Percentiles rank a stretch among this genome's conserved stretches.
phyloP scores from a whole-genome alignment of 1,139 yeast genomes.

The Yamadazyma siamensis region DNA sequence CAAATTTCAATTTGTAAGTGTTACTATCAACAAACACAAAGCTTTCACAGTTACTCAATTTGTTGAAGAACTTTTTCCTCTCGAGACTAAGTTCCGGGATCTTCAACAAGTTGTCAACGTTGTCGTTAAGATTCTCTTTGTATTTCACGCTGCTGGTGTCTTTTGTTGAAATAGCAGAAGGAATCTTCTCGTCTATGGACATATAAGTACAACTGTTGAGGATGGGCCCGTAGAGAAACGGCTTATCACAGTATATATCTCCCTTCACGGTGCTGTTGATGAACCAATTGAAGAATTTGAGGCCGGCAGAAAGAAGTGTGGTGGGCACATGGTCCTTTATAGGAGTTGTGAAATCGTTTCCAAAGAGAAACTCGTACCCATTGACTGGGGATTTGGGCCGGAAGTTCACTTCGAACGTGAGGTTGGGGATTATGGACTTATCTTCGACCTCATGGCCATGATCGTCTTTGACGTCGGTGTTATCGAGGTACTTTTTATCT shows the following conservation, averaged over 20 bases:
- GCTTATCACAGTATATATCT: constrained; percentile 56
- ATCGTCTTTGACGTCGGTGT: constrained; percentile 5
- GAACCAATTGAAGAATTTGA: constrained; percentile 55
- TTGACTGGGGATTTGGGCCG: constrained; percentile 38
- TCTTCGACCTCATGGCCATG: background rate
- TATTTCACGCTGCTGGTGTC: constrained; percentile 12
- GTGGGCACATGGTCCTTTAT: constrained; percentile 59
- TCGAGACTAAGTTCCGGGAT: constrained; percentile 26
- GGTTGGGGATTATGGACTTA: constrained; percentile 14
- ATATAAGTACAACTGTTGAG: constrained; percentile 53
- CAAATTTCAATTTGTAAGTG: constrained; percentile 33
- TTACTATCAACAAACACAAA: constrained; percentile 27
- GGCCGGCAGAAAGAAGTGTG: constrained; percentile 38
- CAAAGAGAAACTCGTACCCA: constrained; percentile 57
- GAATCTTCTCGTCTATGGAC: constrained; percentile 16
- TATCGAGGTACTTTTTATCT: constrained; percentile 24
- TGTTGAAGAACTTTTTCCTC: constrained; percentile 34
- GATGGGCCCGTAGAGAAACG: constrained; percentile 63
- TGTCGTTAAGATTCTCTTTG: constrained; percentile 21
- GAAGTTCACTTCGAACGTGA: constrained; percentile 35
- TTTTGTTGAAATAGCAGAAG: constrained; percentile 10
- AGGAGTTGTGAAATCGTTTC: constrained; percentile 66
- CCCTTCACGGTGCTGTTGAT: constrained; percentile 65
- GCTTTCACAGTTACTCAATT: constrained; percentile 24
- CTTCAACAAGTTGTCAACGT: constrained; percentile 17